Evolutionary conservation across 75 land plant genomes (phyloP), one percentile per base, ranked within the genome.

Genomic region (Sequoia sempervirens): DNA sequence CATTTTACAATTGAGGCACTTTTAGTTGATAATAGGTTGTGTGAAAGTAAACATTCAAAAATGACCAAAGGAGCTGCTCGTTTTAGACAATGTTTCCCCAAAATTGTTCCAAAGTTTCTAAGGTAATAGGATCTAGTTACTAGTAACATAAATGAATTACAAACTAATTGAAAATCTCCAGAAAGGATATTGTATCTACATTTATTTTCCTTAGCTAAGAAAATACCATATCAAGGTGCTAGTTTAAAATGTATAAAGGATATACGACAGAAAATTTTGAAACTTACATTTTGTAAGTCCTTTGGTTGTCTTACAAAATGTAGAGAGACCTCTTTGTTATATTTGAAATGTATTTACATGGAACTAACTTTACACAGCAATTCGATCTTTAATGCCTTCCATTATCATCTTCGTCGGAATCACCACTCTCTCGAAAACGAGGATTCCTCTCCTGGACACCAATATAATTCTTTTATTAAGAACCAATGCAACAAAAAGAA

Each of bases 351-450:
- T n/a, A 78, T 78, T 41, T 78, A 78, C 47, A 78, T 43, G 46
- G 50, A 23, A 43, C 40, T 11, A 45, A n/a, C 80, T 78, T 78
- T 70, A 70, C 80, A 78, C 23, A n/a, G 5, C 12, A 26, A 45
- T 45, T 11, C 0, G 80, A n/a, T 78, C 80, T 78, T 40, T 78
- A 78, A 12, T 45, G 78, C 81, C 84, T 93, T 13, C 90, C 75
- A 72, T 89, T 87, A 84, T 90, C 95, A 38, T 92, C 95, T 0
- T 95, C 98, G 85, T 97, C 99, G 4, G 99, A 96, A 69, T 96
- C 99, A 45, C 94, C 96, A 82, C 92, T 95, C 83, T 97, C 99
- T 83, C 96, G 91, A 86, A 97, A 97, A 15, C 98, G 90, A 50
- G 99, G 98, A 87, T 97, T 97, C 91, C 91, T 96, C 85, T 94